phyloP scores from a whole-genome alignment of 2,329 filamentous ascomycete species.

The Talaromyces sp. region DNA sequence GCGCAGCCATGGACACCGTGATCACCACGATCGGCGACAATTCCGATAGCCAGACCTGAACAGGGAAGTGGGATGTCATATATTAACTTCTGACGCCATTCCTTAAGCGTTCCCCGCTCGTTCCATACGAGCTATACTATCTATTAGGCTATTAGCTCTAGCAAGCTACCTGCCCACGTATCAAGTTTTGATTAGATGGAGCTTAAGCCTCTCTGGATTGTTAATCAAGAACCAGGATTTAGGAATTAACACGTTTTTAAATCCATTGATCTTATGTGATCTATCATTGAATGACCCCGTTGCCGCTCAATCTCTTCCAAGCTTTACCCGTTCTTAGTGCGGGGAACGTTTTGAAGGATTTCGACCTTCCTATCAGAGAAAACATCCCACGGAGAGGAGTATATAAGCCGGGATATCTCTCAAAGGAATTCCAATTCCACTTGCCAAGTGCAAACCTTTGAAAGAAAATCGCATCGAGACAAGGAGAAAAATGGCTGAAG shows the following conservation, averaged over 20 bases:
- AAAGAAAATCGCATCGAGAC: neutral
- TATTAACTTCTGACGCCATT: slow-evolving; percentile 4
- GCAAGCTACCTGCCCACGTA: neutral
- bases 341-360: neutral
- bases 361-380: slow-evolving; percentile 3
- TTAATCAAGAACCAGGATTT: neutral
- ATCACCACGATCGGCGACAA: neutral
- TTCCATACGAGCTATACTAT: neutral
- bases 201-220: neutral
- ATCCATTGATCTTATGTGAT: neutral
- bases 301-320: neutral
- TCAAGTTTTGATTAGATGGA: neutral
- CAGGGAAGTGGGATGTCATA: neutral
- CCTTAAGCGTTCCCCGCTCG: neutral
- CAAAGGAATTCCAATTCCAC: neutral
- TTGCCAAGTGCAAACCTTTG: too few relatives aligned
- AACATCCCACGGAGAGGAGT: neutral
- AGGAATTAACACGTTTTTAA: neutral
- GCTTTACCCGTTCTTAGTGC: neutral
- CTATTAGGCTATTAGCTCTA: neutral
- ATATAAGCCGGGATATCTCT: neutral
- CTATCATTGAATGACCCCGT: neutral
- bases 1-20: neutral
- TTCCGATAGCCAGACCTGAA: neutral
- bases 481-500: slow-evolving; percentile 23